A percentile compares a stretch with the other conserved stretches of the same genome.
phyloP scores from a whole-genome alignment of 164 flowering plant genomes.

The Aristolochia fimbriata region DNA sequence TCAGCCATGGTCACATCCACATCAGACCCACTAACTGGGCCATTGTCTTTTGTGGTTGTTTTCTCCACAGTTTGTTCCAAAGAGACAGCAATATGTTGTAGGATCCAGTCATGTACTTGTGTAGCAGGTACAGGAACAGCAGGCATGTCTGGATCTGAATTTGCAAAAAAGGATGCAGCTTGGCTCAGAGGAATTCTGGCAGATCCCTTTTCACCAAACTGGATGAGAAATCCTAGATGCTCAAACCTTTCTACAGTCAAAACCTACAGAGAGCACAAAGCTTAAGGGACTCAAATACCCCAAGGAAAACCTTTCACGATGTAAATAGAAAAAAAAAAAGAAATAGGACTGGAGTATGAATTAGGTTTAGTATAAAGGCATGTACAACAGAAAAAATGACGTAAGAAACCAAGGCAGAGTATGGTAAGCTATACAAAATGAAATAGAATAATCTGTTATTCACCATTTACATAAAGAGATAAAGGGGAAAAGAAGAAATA shows the following conservation, averaged over 20 bases:
- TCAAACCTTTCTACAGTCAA: constrained; percentile 81
- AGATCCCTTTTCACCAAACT: constrained; percentile 73
- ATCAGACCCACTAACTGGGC: constrained; percentile 56
- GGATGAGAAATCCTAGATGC: constrained; percentile 83
- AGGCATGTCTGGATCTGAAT: constrained; percentile 99
- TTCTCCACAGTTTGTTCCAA: constrained; percentile 66
- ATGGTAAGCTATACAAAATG: no score
- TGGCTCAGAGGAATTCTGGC: constrained; percentile 64
- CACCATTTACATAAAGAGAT: background rate
- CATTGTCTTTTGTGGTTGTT: constrained; percentile 64
- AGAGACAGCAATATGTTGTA: constrained; percentile 54
- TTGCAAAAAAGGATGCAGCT: constrained; percentile 90
- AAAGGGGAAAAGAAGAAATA: constrained; percentile 2
- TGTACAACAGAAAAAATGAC: no score
- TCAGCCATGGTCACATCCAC: constrained; percentile 89
- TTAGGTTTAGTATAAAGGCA: no score
- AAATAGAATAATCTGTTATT: no score
- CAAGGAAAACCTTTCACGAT: background rate
- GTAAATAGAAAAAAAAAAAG: background rate
- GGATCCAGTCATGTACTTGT: constrained; percentile 91
- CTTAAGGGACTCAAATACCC: background rate
- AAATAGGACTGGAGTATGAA: background rate
- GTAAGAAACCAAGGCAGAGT: no score
- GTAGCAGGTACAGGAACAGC: constrained; percentile 88
- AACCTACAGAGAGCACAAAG: constrained; percentile 31